phyloP scores from a whole-genome alignment of 2,329 filamentous ascomycete species.

The Elsinoe batatas region DNA sequence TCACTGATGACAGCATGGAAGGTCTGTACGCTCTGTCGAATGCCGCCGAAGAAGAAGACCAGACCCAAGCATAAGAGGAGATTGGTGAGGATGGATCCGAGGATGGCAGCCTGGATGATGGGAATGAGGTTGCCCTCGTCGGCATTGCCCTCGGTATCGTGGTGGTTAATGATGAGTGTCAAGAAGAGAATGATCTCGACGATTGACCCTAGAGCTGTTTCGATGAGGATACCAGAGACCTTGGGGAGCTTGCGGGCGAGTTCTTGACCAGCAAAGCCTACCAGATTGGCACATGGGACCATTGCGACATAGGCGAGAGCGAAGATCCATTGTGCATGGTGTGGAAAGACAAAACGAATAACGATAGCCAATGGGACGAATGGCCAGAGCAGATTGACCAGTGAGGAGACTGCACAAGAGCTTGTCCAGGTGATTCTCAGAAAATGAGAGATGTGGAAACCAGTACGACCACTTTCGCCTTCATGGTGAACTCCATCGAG shows the following conservation, averaged over 20 bases:
- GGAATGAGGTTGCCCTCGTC: conserved; percentile 16
- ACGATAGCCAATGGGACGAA: conserved; percentile 39
- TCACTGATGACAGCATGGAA: conserved; percentile 72
- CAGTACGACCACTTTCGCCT: conserved; percentile 38
- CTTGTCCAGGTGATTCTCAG: conserved; percentile 35
- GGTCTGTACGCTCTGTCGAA: conserved; percentile 55
- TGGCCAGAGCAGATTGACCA: conserved; percentile 42
- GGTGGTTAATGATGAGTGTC: conserved; percentile 39
- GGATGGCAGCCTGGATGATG: conserved; percentile 73
- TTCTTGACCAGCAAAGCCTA: conserved; percentile 57
- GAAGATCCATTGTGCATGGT: conserved; percentile 37
- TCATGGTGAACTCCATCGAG: conserved; percentile 28
- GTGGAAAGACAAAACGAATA: conserved; percentile 37
- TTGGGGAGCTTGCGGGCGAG: conserved; percentile 65
- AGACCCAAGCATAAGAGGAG: conserved; percentile 70
- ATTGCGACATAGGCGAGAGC: conserved; percentile 41
- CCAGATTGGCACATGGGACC: conserved; percentile 40
- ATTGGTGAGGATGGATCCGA: conserved; percentile 76
- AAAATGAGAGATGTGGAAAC: conserved; percentile 36
- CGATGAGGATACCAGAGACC: conserved; percentile 52
- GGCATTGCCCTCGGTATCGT: conserved; percentile 22
- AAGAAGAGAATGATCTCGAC: conserved; percentile 79
- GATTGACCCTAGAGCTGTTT: conserved; percentile 52
- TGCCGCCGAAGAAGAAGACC: conserved; percentile 70
- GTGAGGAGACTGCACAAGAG: conserved; percentile 36